These are phyloP conservation scores for Sporopachydermia quercuum DNA, from an alignment of 805 yeast genomes.

Conservation along the genomic window DNA sequence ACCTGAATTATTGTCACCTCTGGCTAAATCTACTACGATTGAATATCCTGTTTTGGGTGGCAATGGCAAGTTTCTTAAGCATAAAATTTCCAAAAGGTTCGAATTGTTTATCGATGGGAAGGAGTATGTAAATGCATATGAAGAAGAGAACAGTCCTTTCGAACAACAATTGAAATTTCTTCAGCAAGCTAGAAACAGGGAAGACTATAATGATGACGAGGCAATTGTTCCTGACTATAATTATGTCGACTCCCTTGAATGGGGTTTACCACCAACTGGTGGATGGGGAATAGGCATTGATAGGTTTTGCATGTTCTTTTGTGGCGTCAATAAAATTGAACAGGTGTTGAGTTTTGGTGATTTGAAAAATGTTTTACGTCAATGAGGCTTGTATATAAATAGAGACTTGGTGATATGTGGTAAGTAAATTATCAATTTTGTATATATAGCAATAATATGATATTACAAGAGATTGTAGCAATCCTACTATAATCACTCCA, in stretches of 20 bases:
- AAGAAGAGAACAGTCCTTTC: constrained; percentile 85
- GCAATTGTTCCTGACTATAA: constrained; percentile 54
- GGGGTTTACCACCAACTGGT: constrained; percentile 95
- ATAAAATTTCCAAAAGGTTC: constrained; percentile 45
- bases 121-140: constrained; percentile 87
- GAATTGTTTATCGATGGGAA: constrained; percentile 70
- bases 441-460: no score
- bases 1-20: constrained; percentile 75
- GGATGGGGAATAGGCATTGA: constrained; percentile 98
- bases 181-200: constrained; percentile 24
- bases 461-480: no score
- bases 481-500: no score
- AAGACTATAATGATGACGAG: constrained; percentile 40
- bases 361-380: constrained; percentile 51
- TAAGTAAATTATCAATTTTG: no score
- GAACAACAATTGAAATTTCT: constrained; percentile 30
- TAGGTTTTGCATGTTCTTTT: constrained; percentile 66
- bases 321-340: constrained; percentile 52
- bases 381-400: constrained; percentile 20
- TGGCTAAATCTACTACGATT: constrained; percentile 49
- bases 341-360: constrained; percentile 65
- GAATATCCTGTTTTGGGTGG: constrained; percentile 11
- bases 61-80: background rate
- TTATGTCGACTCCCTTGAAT: constrained; percentile 67
- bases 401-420: no score